Percentiles rank a stretch among this genome's conserved stretches.
Evolutionary conservation across 345 rosid species (phyloP).

Genomic region (Citrus sp.): DNA sequence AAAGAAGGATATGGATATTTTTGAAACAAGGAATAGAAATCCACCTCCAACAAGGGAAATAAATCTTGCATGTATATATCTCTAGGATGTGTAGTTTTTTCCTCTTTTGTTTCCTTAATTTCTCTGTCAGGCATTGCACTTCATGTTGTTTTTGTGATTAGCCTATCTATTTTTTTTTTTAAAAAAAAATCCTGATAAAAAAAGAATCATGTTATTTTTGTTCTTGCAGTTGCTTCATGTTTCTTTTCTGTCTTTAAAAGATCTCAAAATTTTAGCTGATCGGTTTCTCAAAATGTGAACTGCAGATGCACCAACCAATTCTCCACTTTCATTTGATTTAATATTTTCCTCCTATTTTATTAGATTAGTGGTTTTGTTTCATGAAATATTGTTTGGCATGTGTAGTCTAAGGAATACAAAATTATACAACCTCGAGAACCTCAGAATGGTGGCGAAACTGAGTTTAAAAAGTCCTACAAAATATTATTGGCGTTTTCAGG

Average conservation of each 20-base stretch:
- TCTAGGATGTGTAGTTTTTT: background rate
- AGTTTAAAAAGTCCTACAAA: conserved; percentile 56
- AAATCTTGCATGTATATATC: background rate
- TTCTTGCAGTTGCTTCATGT: background rate
- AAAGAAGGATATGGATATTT: background rate
- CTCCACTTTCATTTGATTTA: background rate
- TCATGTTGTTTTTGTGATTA: background rate
- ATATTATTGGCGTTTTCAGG: conserved; percentile 94
- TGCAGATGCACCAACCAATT: background rate
- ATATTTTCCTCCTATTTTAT: background rate
- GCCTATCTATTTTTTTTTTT: background rate
- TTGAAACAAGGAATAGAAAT: background rate
- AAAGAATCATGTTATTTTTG: background rate
- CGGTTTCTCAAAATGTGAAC: background rate
- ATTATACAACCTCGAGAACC: conserved; percentile 45
- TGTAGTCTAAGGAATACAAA: conserved; percentile 79
- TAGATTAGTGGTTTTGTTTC: conserved; percentile 16
- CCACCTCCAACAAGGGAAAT: background rate
- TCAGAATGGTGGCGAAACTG: conserved; percentile 11
- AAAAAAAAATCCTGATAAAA: too few relatives aligned
- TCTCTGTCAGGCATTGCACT: background rate
- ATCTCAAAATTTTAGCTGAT: background rate
- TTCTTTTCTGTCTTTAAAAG: background rate
- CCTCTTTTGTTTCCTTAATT: background rate
- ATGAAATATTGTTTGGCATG: conserved; percentile 24